Base-by-base conservation (phyloP, 2,329 filamentous ascomycete species). In the Leptographium radiaticola region DNA sequence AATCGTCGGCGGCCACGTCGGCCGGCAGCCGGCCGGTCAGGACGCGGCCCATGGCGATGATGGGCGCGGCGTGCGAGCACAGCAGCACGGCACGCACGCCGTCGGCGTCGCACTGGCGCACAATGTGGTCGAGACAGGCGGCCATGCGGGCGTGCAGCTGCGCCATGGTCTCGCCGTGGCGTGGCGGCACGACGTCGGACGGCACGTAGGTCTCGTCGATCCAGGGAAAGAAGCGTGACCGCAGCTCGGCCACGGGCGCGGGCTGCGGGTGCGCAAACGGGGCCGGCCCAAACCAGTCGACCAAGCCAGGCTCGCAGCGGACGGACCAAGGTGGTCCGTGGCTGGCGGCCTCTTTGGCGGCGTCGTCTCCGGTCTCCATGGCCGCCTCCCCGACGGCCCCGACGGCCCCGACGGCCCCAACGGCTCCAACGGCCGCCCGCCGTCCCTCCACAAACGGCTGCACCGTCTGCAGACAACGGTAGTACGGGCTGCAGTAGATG, bases 231-330 rank as follows among this genome's bases (percentile, higher is more conserved):
- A 95, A 95, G 58, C 88, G 76, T 20, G 67, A 66, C 56, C 78
- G 76, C 57, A 98, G 75, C 38, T 77, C 71, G 33, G 74, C 62
- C 15, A 83, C 71, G 4, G 78, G 69, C 3, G 89, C 87, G 2
- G 91, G 89, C 16, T 77, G 75, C 0, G 93, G 93, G 63, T 97
- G 93, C 53, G 86, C 77, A 68, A 95, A 96, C 56, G 82, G 81
- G 16, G 90, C 89, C 49, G 81, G 76, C 31, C 93, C 93, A 66
- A 93, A 97, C 85, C 93, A 97, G 72, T 98, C 93, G 57, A 87
- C 84, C 42, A 83, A 62, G 13, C 79, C 79, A 54, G 72, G 69
- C 61, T 84, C 80, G 49, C 74, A 75, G 39, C 76, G 73, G 57
- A 83, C 75, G 42, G 63, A 68, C 54, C 68, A 60, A 8, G 34